Percentiles rank a stretch among this genome's conserved stretches.
These are phyloP conservation scores for Colletotrichum sp. DNA, from an alignment of 2,329 filamentous ascomycete genomes.

Conservation along the genomic window DNA sequence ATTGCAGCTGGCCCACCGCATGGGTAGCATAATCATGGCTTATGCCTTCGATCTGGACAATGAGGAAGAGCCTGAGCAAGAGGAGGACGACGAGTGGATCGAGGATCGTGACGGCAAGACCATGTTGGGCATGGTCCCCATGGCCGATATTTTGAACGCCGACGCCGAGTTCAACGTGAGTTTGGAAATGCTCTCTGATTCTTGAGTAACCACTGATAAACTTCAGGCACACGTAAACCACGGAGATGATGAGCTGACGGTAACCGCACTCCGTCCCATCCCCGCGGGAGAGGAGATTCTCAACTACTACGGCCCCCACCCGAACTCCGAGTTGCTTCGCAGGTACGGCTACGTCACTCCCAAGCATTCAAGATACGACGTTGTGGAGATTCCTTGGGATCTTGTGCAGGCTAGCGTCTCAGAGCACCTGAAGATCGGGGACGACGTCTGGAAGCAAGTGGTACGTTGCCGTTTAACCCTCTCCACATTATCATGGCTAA, in stretches of 20 bases:
- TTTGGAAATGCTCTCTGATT: fast-evolving
- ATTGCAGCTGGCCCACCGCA: constrained; percentile 68
- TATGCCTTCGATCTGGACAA: constrained; percentile 85
- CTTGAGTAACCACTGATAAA: background rate
- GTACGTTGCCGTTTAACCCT: constrained; percentile 38
- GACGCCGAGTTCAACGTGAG: constrained; percentile 85
- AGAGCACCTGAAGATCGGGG: constrained; percentile 40
- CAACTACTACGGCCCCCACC: constrained; percentile 88
- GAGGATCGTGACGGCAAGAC: constrained; percentile 64
- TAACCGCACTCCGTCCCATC: constrained; percentile 74
- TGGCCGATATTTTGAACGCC: constrained; percentile 90
- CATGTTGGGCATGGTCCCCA: constrained; percentile 84
- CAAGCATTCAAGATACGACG: constrained; percentile 79
- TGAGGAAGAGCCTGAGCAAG: constrained; percentile 61
- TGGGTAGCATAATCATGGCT: constrained; percentile 90
- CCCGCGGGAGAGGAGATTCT: constrained; percentile 76
- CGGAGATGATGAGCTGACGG: constrained; percentile 63
- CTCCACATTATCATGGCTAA: constrained; percentile 24
- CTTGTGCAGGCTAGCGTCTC: constrained; percentile 55
- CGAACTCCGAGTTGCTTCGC: constrained; percentile 81
- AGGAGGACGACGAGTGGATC: constrained; percentile 68
- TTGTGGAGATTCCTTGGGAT: constrained; percentile 76
- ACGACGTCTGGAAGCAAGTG: constrained; percentile 43
- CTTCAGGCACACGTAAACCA: constrained; percentile 59
- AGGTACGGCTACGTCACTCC: constrained; percentile 88